Conservation (phyloP, 2,329 filamentous ascomycete species). For the Pyrenochaeta sp. region DNA sequence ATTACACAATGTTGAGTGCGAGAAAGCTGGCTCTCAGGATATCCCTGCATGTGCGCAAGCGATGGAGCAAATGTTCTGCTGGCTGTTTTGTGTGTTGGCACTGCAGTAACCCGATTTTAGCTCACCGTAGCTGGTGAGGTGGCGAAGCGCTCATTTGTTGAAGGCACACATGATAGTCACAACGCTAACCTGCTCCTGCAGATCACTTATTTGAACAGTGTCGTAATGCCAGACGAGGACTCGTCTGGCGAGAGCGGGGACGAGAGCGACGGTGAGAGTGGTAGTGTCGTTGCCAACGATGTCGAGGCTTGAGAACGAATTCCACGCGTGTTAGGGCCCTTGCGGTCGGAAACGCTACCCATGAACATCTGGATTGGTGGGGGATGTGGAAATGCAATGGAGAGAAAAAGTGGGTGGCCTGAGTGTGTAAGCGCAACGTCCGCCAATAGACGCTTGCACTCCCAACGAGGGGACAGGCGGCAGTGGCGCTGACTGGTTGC, state of each 20-base stretch:
- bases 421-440: constrained; percentile 22
- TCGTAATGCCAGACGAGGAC: constrained; percentile 59
- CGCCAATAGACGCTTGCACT: constrained; percentile 35
- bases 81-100: constrained; percentile 41
- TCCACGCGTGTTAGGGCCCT: constrained; percentile 14
- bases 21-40: constrained; percentile 16
- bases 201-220: constrained; percentile 60
- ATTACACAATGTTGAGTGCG: constrained; percentile 8
- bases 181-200: constrained; percentile 42
- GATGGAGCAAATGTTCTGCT: constrained; percentile 21
- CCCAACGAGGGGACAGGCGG: constrained; percentile 14
- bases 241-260: constrained; percentile 36
- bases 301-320: constrained; percentile 15
- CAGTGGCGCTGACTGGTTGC: constrained; percentile 29
- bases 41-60: constrained; percentile 25
- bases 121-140: constrained; percentile 15
- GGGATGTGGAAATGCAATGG: constrained; percentile 8
- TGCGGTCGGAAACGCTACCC: constrained; percentile 2
- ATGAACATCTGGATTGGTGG: constrained; percentile 27
- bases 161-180: constrained; percentile 17
- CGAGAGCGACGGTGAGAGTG: constrained; percentile 20
- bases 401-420: constrained; percentile 16
- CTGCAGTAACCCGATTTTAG: constrained; percentile 37
- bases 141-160: constrained; percentile 15
- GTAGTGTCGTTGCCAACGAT: constrained; percentile 11